Conservation (phyloP, 2,329 filamentous ascomycete genomes). For the Ceratocystis huliohia region DNA sequence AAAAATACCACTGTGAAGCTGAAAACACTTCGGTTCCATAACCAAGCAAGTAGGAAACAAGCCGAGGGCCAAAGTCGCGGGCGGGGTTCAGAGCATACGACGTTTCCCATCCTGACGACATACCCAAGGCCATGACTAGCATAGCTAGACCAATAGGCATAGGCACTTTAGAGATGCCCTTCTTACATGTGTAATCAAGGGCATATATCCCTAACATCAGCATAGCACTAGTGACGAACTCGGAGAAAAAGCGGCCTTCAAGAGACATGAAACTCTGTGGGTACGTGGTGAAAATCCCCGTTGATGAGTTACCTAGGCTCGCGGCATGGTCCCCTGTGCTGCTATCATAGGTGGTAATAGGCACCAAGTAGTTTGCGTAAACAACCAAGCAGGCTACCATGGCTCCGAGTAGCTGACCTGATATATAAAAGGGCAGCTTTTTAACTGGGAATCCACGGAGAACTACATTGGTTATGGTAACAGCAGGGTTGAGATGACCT, state of each 20-base stretch:
- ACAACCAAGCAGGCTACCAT: constrained; percentile 49
- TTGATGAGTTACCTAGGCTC: constrained; percentile 44
- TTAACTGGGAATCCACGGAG: constrained; percentile 57
- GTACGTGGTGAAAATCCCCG: constrained; percentile 62
- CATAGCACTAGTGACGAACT: constrained; percentile 55
- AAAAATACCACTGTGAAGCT: constrained; percentile 58
- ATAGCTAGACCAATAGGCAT: constrained; percentile 55
- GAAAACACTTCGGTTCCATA: constrained; percentile 57
- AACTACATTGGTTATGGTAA: constrained; percentile 57
- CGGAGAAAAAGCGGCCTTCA: constrained; percentile 57
- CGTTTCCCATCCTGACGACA: constrained; percentile 64
- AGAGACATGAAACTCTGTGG: constrained; percentile 55
- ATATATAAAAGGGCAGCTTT: constrained; percentile 52
- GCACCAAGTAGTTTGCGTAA: constrained; percentile 51
- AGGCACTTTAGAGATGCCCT: constrained; percentile 40
- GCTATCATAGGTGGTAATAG: constrained; percentile 53
- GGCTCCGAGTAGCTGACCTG: constrained; percentile 54
- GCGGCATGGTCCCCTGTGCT: constrained; percentile 49
- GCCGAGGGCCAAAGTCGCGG: constrained; percentile 56
- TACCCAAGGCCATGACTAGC: constrained; percentile 61
- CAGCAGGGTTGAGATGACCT: constrained; percentile 57
- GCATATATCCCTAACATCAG: constrained; percentile 63
- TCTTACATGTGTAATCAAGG: constrained; percentile 41
- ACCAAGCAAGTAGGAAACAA: constrained; percentile 54
- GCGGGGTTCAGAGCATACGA: constrained; percentile 65